Base-by-base conservation (phyloP, 495 filamentous ascomycete genomes). In the Podospora bellae-mahoneyi region DNA sequence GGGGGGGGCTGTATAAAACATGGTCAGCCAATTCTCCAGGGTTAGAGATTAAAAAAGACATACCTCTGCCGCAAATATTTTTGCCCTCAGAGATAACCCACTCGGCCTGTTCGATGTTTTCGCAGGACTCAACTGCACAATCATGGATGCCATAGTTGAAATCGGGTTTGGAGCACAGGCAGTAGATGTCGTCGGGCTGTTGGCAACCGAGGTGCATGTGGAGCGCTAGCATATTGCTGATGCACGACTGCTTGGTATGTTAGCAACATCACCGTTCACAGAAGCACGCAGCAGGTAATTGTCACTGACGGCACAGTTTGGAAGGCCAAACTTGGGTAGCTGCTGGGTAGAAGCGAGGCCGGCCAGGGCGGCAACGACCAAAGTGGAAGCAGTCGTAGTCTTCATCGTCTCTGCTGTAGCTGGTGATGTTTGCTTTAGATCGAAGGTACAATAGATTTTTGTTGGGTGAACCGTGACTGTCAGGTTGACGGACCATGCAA, bases 131-230 rank as follows among this genome's bases (percentile, higher is more conserved):
- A 20, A 9, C n/a, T 5, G 66, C 60, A 60, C 71, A 73, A 44
- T 73, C 69, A 6, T 66, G 64, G 44, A 73, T 64, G 23, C 71
- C 69, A 18, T 67, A 69, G 4, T 60, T 32, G 39, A 73, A 73
- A 44, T 67, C 60, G 59, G n/a, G 16, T 3, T 71, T 65, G 60
- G 48, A 59, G 61, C 71, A 73, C 3, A 73, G 60, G 27, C 71
- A 73, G 39, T 5, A 48, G 26, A 23, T 23, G 18, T 64, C 15
- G 61, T 73, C 65, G 15, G 64, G 18, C 48, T 30, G 27, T 0
- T 61, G 66, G n/a, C 71, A 72, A 39, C 66, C 69, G 13, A 73
- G 69, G 3, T 7, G 16, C 1, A 56, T n/a, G n/a, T 27, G 63
- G 39, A 53, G 69, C 4, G 39, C 19, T 10, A 73, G 18, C 71